phyloP scores from a whole-genome alignment of 2,329 filamentous ascomycete species.

The Calonectria ilicicola region DNA sequence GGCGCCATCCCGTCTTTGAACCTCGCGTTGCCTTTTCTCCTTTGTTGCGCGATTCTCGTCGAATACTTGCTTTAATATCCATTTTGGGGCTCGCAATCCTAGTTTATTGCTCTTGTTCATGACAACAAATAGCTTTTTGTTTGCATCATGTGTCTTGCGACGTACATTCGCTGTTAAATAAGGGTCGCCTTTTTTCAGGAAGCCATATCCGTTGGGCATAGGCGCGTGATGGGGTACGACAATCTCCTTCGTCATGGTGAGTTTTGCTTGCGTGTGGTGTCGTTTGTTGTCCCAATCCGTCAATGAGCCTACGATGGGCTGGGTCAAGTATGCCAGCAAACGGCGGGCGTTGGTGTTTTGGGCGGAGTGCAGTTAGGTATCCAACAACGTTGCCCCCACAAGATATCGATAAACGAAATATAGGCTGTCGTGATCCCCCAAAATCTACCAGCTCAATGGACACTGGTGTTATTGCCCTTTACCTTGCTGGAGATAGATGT shows the following conservation, averaged over 20 bases:
- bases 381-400: neutral
- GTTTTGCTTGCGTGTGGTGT: too few relatives aligned
- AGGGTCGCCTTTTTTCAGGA: conserved; percentile 13
- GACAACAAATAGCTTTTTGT: conserved; percentile 12
- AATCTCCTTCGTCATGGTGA: neutral
- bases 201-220: conserved; percentile 21
- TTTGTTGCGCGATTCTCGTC: conserved; percentile 8
- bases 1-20: conserved; percentile 11
- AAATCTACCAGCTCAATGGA: accelerated
- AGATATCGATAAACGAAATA: neutral
- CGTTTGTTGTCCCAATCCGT: neutral
- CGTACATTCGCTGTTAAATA: conserved; percentile 15
- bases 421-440: neutral
- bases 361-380: neutral
- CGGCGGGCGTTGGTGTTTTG: neutral
- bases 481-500: neutral
- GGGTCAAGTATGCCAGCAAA: too few relatives aligned
- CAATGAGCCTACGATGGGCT: too few relatives aligned
- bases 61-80: conserved; percentile 16
- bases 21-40: neutral
- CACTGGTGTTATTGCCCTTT: too few relatives aligned
- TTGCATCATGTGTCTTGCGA: conserved; percentile 15
- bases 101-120: neutral
- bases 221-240: neutral
- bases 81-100: conserved; percentile 13